Conservation (phyloP, 2,329 filamentous ascomycete species). For the Leptographium procerum region DNA sequence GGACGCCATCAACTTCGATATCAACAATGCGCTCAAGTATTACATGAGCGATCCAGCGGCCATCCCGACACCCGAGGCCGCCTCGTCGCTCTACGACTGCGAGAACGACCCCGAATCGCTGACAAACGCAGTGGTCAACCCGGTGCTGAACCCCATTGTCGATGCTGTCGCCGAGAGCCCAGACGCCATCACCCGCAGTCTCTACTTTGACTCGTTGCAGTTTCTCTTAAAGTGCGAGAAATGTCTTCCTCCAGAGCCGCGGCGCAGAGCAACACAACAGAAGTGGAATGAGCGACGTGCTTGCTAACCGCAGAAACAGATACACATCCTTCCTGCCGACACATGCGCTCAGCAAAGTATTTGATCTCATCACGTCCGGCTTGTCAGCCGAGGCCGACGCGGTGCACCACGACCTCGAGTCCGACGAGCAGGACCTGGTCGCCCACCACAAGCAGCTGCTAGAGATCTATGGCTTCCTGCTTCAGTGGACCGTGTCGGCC, state of each 20-base stretch:
- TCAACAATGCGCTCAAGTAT: slow-evolving; percentile 91
- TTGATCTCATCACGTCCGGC: slow-evolving; percentile 80
- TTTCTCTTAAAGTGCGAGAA: slow-evolving; percentile 97
- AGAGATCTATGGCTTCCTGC: slow-evolving; percentile 85
- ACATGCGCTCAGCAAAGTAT: slow-evolving; percentile 79
- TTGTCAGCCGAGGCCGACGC: slow-evolving; percentile 76
- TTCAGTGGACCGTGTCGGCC: slow-evolving; percentile 93
- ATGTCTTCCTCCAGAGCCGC: slow-evolving; percentile 15
- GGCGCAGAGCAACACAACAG: background rate
- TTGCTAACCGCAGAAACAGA: slow-evolving; percentile 45
- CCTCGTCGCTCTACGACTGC: slow-evolving; percentile 73
- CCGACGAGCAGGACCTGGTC: slow-evolving; percentile 79
- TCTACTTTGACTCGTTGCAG: slow-evolving; percentile 83
- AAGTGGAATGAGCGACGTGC: background rate
- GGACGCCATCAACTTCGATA: slow-evolving; percentile 79
- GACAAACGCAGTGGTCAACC: slow-evolving; percentile 68
- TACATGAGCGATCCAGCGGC: slow-evolving; percentile 88
- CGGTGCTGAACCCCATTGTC: slow-evolving; percentile 79
- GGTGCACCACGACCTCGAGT: slow-evolving; percentile 76
- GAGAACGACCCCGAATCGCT: slow-evolving; percentile 83
- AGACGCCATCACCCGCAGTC: slow-evolving; percentile 69
- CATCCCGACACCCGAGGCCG: slow-evolving; percentile 78
- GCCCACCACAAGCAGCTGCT: slow-evolving; percentile 82
- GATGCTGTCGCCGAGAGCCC: slow-evolving; percentile 87
- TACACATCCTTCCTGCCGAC: slow-evolving; percentile 69